These are phyloP conservation scores for Neospora caninum DNA, from an alignment of 169 alveolate genomes.

Conservation along the genomic window DNA sequence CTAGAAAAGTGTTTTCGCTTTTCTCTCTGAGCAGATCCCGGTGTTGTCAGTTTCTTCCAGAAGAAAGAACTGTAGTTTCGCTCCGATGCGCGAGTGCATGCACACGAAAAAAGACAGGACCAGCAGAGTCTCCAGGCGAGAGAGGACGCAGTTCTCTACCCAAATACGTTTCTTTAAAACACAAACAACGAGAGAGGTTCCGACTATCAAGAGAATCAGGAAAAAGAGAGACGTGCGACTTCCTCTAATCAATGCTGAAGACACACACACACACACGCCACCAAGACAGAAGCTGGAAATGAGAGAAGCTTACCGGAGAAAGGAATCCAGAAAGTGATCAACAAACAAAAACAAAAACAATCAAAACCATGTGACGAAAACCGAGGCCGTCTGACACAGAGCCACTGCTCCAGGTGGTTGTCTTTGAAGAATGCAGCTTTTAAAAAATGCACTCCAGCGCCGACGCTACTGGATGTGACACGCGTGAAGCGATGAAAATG, in stretches of 20 bases:
- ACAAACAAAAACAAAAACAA: too few species aligned
- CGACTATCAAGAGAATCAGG: background rate
- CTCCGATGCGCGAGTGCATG: background rate
- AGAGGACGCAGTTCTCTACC: background rate
- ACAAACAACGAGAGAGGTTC: background rate
- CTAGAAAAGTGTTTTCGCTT: too few species aligned
- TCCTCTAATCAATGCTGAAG: background rate
- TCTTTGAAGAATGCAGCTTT: too few species aligned
- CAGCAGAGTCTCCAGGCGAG: background rate
- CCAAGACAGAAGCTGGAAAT: background rate
- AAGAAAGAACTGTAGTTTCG: background rate
- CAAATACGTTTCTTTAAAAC: background rate
- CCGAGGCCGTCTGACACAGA: too few species aligned
- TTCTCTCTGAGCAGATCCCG: too few species aligned
- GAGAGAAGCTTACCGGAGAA: background rate
- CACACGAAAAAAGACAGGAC: background rate
- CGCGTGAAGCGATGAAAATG: too few species aligned
- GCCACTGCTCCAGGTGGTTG: too few species aligned
- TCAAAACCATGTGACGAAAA: too few species aligned
- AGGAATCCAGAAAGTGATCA: too few species aligned
- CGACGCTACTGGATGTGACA: too few species aligned
- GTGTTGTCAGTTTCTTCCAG: background rate
- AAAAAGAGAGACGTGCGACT: background rate
- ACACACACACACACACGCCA: background rate
- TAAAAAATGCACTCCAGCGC: too few species aligned